Conservation (phyloP, 805 yeast species). For the Kazachstania bromeliacearum region DNA sequence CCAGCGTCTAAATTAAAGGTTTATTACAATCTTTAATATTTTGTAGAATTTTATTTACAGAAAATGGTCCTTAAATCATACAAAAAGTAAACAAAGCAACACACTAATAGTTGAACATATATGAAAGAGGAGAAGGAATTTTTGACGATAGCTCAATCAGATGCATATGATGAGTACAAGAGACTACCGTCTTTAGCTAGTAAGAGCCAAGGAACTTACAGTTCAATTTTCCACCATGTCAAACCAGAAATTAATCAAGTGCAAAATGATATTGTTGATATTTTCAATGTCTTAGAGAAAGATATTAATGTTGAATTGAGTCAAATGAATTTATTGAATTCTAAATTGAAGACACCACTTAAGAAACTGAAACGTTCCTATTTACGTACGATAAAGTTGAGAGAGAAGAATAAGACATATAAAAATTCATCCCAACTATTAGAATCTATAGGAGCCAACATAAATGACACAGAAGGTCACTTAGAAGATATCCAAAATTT, state of each 20-base stretch:
- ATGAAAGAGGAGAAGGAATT: no score
- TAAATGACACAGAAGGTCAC: constrained; percentile 6
- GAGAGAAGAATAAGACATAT: constrained; percentile 9
- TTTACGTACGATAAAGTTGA: constrained; percentile 7
- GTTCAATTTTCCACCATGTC: constrained; percentile 19
- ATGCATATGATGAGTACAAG: neutral
- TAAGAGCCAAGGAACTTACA: constrained; percentile 8
- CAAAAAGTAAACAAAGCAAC: constrained; percentile 28
- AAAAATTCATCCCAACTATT: constrained; percentile 7
- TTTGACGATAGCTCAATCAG: neutral
- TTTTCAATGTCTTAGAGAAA: constrained; percentile 18
- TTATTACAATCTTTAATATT: no score
- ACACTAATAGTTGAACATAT: no score
- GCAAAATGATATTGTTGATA: constrained; percentile 11
- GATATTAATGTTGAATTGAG: constrained; percentile 27
- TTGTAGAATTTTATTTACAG: no score
- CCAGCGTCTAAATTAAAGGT: no score
- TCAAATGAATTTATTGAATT: constrained; percentile 21
- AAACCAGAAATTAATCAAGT: constrained; percentile 18
- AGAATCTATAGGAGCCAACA: constrained; percentile 5
- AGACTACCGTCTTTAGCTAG: neutral
- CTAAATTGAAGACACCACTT: constrained; percentile 15
- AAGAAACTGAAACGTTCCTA: constrained; percentile 18
- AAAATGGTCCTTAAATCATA: no score
- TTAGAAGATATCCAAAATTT: constrained; percentile 7